phyloP scores from a whole-genome alignment of 106 monocot species.

The Triglochin maritima region DNA sequence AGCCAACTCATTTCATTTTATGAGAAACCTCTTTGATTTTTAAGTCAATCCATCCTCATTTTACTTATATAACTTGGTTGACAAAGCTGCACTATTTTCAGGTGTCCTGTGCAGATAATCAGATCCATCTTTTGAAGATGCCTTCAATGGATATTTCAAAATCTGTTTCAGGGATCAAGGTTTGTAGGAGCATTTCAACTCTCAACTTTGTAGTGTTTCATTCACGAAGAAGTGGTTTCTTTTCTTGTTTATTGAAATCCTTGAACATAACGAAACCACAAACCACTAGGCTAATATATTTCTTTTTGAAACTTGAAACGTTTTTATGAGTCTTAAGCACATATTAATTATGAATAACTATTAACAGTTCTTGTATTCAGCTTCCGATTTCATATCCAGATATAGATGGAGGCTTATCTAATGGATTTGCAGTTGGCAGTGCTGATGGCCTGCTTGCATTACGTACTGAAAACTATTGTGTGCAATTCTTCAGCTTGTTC shows the following conservation, averaged over 20 bases:
- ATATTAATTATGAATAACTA: not conserved
- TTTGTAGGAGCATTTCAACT: slow-evolving; percentile 9
- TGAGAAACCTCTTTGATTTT: too few relatives aligned
- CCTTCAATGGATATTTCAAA: slow-evolving; percentile 68
- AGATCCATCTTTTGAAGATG: slow-evolving; percentile 81
- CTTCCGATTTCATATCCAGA: slow-evolving; percentile 62
- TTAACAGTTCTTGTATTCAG: slow-evolving; percentile 29
- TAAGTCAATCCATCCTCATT: too few relatives aligned
- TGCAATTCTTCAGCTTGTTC: slow-evolving; percentile 82
- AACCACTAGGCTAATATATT: too few relatives aligned
- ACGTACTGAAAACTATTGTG: slow-evolving; percentile 47
- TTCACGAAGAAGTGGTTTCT: slow-evolving; percentile 1
- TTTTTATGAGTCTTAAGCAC: too few relatives aligned
- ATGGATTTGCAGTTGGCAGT: slow-evolving; percentile 41
- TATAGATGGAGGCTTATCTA: slow-evolving; percentile 12
- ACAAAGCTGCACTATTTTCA: slow-evolving; percentile 19
- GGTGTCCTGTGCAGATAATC: slow-evolving; percentile 87
- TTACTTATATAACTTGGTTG: not conserved
- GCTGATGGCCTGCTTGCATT: slow-evolving; percentile 51
- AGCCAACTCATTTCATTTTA: too few relatives aligned
- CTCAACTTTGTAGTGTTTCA: not conserved
- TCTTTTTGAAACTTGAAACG: too few relatives aligned
- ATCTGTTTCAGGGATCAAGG: slow-evolving; percentile 93
- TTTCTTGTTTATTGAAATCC: not conserved
- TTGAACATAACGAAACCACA: too few relatives aligned